Conservation (phyloP, 257 asterid genomes). For the Schizonepeta tenuifolia region DNA sequence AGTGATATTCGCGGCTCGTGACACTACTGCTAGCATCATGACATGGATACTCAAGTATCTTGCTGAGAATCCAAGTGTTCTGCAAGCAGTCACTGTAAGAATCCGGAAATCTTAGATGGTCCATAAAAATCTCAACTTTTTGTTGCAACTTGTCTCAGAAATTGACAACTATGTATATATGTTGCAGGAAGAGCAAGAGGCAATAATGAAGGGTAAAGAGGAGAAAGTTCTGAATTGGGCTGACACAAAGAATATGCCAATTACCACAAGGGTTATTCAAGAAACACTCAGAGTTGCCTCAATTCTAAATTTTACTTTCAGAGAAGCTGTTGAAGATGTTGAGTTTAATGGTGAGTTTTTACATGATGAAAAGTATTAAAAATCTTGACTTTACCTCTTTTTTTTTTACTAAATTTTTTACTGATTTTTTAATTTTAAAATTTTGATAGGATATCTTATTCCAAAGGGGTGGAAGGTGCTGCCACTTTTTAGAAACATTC, state of each 20-base stretch:
- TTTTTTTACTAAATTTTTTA: background rate
- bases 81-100: slow-evolving; percentile 74
- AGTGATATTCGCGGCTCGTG: slow-evolving; percentile 79
- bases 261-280: slow-evolving; percentile 69
- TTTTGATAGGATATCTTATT: slow-evolving; percentile 65
- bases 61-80: slow-evolving; percentile 72
- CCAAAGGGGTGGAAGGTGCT: slow-evolving; percentile 98
- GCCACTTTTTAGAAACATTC: slow-evolving; percentile 91
- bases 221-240: slow-evolving; percentile 51
- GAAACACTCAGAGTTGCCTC: slow-evolving; percentile 84
- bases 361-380: background rate
- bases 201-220: slow-evolving; percentile 51
- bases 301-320: slow-evolving; percentile 68
- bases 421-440: background rate
- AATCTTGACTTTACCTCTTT: background rate
- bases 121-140: background rate
- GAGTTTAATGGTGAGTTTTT: slow-evolving; percentile 59
- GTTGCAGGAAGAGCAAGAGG: slow-evolving; percentile 75
- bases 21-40: slow-evolving; percentile 75
- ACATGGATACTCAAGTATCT: slow-evolving; percentile 81
- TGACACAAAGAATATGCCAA: slow-evolving; percentile 74
- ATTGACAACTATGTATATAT: background rate
- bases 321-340: slow-evolving; percentile 86
- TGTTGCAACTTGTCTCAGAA: background rate
- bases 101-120: slow-evolving; percentile 12